Conservation (phyloP, 1,284 basidiomycete species). For the Schizopora paradoxa region DNA sequence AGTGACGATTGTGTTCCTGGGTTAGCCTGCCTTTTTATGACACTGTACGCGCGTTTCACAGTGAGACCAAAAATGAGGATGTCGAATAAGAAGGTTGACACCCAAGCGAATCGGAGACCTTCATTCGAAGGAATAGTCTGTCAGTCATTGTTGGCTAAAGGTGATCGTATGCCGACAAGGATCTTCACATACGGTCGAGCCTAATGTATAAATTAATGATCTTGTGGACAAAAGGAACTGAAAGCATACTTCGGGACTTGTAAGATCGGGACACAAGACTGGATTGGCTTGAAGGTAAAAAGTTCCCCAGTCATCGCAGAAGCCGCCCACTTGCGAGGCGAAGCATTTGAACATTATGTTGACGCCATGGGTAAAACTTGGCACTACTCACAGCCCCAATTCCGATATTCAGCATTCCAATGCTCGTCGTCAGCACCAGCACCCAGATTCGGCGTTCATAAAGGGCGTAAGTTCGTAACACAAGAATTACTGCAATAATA, state of each 20-base stretch:
- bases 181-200: not conserved
- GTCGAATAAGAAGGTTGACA: not conserved
- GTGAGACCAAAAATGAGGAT: not conserved
- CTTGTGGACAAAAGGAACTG: not conserved
- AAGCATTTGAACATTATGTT: not conserved
- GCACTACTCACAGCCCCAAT: not conserved
- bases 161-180: not conserved
- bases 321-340: not conserved
- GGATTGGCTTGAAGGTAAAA: not conserved
- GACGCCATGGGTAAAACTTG: not conserved
- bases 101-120: not conserved
- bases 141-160: not conserved
- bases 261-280: not conserved
- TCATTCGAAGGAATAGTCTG: no score
- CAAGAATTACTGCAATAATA: not conserved
- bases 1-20: not conserved
- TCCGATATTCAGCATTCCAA: not conserved
- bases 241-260: not conserved
- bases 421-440: not conserved
- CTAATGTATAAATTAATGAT: not conserved
- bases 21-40: not conserved
- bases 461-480: not conserved
- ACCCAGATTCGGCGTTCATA: not conserved
- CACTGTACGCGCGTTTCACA: not conserved
- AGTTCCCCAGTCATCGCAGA: not conserved